Conservation (phyloP, 139 green algal species). For the Microglena sp. region DNA sequence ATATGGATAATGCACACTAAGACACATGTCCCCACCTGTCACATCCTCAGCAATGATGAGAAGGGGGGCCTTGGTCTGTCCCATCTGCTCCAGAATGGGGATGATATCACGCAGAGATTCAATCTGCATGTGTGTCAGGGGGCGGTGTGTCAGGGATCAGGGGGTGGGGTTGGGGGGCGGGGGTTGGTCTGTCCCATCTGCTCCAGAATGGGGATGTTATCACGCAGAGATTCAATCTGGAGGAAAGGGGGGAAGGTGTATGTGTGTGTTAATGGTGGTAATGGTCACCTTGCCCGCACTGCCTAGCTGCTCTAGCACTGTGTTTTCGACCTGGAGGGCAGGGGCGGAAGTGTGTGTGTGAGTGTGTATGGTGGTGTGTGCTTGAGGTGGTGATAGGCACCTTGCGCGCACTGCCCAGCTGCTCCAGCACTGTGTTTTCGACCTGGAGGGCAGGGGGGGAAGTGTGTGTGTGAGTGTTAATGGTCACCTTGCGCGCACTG, state of each 20-base stretch:
- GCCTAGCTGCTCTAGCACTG: constrained; percentile 84
- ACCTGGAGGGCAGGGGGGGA: no score
- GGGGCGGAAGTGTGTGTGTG: no score
- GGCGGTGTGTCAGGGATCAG: no score
- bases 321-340: constrained; percentile 55
- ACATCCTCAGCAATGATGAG: constrained; percentile 89
- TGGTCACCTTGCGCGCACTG: constrained; percentile 64
- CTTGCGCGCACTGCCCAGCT: constrained; percentile 90
- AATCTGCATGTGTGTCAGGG: no score
- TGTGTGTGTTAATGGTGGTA: constrained; percentile 54
- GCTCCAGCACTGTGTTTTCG: constrained; percentile 66
- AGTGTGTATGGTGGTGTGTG: no score
- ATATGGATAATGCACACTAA: no score
- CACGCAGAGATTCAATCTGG: constrained; percentile 46
- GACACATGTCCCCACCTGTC: constrained; percentile 67
- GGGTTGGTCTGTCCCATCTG: no score
- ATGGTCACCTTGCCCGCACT: constrained; percentile 83
- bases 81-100: constrained; percentile 56
- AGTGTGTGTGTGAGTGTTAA: no score
- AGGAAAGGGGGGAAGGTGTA: no score
- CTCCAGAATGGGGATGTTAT: constrained; percentile 56
- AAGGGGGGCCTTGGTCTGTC: constrained; percentile 39
- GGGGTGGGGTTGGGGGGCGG: no score
- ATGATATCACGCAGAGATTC: constrained; percentile 39
- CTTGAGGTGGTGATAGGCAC: constrained; percentile 59